phyloP scores from a whole-genome alignment of 2,329 filamentous ascomycete species.

The Aspergillus sp. region DNA sequence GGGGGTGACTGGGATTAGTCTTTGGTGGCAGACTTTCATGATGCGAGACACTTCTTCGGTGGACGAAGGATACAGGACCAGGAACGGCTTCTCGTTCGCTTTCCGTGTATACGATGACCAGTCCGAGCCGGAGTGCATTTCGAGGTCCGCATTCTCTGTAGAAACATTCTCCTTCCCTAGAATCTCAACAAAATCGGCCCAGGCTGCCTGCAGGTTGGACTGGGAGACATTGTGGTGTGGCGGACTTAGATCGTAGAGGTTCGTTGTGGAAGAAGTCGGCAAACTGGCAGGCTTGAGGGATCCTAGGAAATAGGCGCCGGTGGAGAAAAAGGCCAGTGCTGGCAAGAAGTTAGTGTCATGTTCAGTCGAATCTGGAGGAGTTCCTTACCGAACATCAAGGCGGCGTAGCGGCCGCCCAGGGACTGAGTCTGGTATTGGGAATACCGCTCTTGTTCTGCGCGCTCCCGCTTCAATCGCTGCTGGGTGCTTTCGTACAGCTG shows the following conservation, averaged over 20 bases:
- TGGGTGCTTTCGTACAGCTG: constrained; percentile 62
- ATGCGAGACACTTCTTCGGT: constrained; percentile 83
- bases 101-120: constrained; percentile 57
- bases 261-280: constrained; percentile 54
- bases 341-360: constrained; percentile 10
- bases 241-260: constrained; percentile 47
- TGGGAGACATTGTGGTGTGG: constrained; percentile 56
- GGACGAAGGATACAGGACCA: constrained; percentile 71
- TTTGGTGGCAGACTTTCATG: constrained; percentile 81
- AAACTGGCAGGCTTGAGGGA: constrained; percentile 47
- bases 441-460: constrained; percentile 54
- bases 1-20: constrained; percentile 79
- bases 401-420: constrained; percentile 36
- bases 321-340: constrained; percentile 53
- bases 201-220: constrained; percentile 61
- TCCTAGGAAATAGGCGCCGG: constrained; percentile 56
- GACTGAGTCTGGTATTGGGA: constrained; percentile 43
- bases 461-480: constrained; percentile 57
- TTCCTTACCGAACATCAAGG: constrained; percentile 34
- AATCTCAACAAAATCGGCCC: constrained; percentile 61
- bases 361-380: not conserved
- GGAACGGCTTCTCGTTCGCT: constrained; percentile 44
- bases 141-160: constrained; percentile 52
- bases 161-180: constrained; percentile 63
- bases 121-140: constrained; percentile 59